phyloP scores from a whole-genome alignment of 2,329 filamentous ascomycete species.

The Pyrenochaeta sp. region DNA sequence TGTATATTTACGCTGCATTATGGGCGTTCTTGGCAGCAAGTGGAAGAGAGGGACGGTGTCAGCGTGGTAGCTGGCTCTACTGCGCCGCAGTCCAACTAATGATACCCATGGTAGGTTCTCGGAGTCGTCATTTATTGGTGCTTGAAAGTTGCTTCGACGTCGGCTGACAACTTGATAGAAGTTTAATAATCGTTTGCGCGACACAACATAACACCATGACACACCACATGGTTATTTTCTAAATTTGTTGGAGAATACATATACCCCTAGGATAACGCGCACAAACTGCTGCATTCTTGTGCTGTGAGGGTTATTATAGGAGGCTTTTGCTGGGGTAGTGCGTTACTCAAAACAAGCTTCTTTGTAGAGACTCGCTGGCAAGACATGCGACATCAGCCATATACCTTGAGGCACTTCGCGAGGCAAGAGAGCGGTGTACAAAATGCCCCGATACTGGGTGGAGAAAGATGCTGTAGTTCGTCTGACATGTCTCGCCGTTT shows the following conservation, averaged over 20 bases:
- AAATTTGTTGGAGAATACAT: no score
- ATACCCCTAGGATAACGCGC: no score
- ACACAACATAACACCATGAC: no score
- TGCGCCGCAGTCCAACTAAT: slow-evolving; percentile 14
- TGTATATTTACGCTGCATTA: background rate
- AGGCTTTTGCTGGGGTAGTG: no score
- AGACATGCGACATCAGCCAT: background rate
- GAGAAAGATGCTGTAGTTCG: background rate
- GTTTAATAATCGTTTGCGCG: background rate
- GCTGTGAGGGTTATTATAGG: no score
- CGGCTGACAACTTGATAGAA: background rate
- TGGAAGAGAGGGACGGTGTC: background rate
- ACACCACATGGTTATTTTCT: no score
- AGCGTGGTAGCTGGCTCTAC: slow-evolving; percentile 36
- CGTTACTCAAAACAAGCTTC: no score
- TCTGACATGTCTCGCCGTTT: background rate
- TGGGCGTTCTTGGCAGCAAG: background rate
- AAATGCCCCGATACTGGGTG: background rate
- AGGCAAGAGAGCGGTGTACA: slow-evolving; percentile 9
- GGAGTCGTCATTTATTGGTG: background rate
- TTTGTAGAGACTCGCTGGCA: background rate
- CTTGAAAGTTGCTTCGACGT: background rate
- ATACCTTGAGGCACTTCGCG: background rate
- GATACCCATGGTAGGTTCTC: slow-evolving; percentile 10
- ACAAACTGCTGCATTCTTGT: no score